Conservation (phyloP, 805 yeast species). For the Torulaspora microellipsoides region DNA sequence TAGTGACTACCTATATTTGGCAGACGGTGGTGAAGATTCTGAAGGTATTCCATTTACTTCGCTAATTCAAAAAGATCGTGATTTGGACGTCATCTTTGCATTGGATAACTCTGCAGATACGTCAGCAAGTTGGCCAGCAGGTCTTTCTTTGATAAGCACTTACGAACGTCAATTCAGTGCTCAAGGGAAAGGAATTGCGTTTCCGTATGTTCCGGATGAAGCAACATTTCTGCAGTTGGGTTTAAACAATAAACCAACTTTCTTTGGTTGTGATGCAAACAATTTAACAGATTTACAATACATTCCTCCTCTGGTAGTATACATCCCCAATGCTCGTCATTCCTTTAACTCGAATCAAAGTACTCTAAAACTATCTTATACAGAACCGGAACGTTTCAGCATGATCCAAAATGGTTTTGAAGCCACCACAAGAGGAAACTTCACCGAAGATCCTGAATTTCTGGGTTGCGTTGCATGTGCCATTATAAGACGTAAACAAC, state of each 20-base stretch:
- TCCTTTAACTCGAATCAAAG: constrained; percentile 65
- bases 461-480: constrained; percentile 79
- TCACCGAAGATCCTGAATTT: constrained; percentile 66
- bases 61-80: constrained; percentile 53
- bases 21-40: constrained; percentile 69
- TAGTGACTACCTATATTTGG: constrained; percentile 46
- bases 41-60: constrained; percentile 65
- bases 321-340: constrained; percentile 68
- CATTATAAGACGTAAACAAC: constrained; percentile 70
- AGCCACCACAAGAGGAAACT: constrained; percentile 57
- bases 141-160: constrained; percentile 52
- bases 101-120: constrained; percentile 67
- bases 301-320: constrained; percentile 72
- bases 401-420: constrained; percentile 75
- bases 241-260: constrained; percentile 64
- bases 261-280: constrained; percentile 74
- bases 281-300: constrained; percentile 53
- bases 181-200: constrained; percentile 53
- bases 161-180: constrained; percentile 56
- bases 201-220: constrained; percentile 77
- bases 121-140: constrained; percentile 58
- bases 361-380: constrained; percentile 62
- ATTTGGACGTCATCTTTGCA: constrained; percentile 61
- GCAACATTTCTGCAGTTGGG: constrained; percentile 55
- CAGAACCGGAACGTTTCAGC: constrained; percentile 49